Base-by-base conservation (phyloP, 441 rosid species). In the Populus hybrid region DNA sequence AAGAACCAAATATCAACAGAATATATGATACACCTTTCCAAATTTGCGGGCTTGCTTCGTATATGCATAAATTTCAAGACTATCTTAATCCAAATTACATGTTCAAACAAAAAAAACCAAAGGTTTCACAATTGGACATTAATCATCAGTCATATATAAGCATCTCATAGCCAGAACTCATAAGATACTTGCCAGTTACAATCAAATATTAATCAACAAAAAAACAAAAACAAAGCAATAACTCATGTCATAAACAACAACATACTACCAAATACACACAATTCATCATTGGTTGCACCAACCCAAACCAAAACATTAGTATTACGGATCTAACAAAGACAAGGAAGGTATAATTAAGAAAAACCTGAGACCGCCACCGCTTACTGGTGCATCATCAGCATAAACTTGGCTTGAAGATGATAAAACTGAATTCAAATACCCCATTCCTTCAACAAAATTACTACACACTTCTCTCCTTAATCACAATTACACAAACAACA, bases 341-440 rank as follows among this genome's bases (percentile, higher is more conserved):
- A 30, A 4, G 12, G 6, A 20, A 24, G 28, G 7, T 21, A 28
- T 28, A 6, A 18, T 26, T 34, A 16, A 40, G 12, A 74, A 36
- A 4, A 76, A 95, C 99, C 99, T 95, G 81, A 90, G 93, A 70
- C 99, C 98, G 1, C 99, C 97, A 63, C 99, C 99, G 81, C 93
- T 90, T 5, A 88, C 97, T 18, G 93, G 98, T 63, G 87, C 89
- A 64, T 92, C 90, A 75, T 89, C 92, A 76, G 90, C 88, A 21
- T 91, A 89, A 82, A 84, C 86, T 81, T 88, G 99, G 78, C 84
- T 88, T 35, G 99, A 89, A 81, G 93, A 82, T 18, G 95, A 83
- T 84, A 93, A 78, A 2, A 95, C 90, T 23, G 98, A 87, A 84
- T 89, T 93, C 63, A 93, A 85, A 86, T 93, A 95, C 23, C 97